phyloP scores from a whole-genome alignment of 805 yeast genomes.

The Saturnispora serradocipensis region DNA sequence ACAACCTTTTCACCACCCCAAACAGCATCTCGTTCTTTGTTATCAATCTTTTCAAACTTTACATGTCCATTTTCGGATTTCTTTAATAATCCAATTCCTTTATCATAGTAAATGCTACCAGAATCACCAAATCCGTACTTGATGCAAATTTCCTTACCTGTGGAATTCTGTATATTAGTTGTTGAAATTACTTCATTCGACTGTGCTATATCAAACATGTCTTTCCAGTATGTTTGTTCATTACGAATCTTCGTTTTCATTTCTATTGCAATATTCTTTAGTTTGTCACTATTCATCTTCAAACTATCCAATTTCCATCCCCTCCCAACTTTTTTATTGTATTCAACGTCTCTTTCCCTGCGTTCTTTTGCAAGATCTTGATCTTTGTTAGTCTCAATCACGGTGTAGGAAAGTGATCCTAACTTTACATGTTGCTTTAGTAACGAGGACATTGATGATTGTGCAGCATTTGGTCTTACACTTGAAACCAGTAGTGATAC shows the following conservation, averaged over 20 bases:
- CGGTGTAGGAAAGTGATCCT: slow-evolving; percentile 53
- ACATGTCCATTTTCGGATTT: slow-evolving; percentile 38
- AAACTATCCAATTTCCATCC: slow-evolving; percentile 85
- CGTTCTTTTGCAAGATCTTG: slow-evolving; percentile 13
- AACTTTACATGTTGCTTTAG: slow-evolving; percentile 63
- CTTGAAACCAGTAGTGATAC: slow-evolving; percentile 75
- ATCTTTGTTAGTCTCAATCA: slow-evolving; percentile 12
- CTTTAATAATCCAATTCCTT: slow-evolving; percentile 66
- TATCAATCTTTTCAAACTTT: slow-evolving; percentile 27
- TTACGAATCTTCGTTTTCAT: slow-evolving; percentile 45
- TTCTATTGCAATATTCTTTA: slow-evolving; percentile 42
- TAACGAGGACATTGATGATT: slow-evolving; percentile 81
- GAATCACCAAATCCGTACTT: slow-evolving; percentile 89
- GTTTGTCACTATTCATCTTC: slow-evolving; percentile 40
- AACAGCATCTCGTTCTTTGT: slow-evolving; percentile 29
- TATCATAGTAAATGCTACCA: slow-evolving; percentile 67
- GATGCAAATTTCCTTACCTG: slow-evolving; percentile 45
- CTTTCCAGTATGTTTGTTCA: slow-evolving; percentile 65
- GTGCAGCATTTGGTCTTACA: slow-evolving; percentile 76
- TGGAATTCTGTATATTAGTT: slow-evolving; percentile 20
- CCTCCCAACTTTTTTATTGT: slow-evolving; percentile 34
- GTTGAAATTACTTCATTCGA: slow-evolving; percentile 59
- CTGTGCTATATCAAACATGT: slow-evolving; percentile 33
- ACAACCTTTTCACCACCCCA: slow-evolving; percentile 36
- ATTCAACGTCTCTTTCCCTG: slow-evolving; percentile 14